phyloP scores from a whole-genome alignment of 1,284 basidiomycete genomes.

The Cystobasidiaceae sp. region DNA sequence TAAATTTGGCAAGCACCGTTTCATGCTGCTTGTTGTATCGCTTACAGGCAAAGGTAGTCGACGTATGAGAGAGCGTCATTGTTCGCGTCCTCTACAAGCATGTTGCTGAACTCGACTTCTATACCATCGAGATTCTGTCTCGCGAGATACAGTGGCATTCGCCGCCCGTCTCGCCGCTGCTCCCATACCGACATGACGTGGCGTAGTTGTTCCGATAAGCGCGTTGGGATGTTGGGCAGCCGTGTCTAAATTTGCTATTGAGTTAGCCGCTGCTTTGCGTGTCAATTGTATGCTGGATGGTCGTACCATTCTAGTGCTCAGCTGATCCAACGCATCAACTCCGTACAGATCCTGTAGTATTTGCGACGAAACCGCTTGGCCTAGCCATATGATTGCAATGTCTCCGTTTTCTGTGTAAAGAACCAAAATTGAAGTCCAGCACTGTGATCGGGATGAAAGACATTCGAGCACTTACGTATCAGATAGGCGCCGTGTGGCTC shows the following conservation, averaged over 20 bases:
- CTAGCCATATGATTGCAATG: constrained; percentile 84
- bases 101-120: constrained; percentile 94
- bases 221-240: constrained; percentile 69
- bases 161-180: constrained; percentile 57
- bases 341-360: constrained; percentile 81
- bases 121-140: constrained; percentile 89
- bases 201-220: constrained; percentile 74
- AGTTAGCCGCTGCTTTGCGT: background rate
- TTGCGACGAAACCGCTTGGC: constrained; percentile 71
- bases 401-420: constrained; percentile 79
- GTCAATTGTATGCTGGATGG: no score
- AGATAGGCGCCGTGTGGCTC: constrained; percentile 84
- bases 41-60: constrained; percentile 52
- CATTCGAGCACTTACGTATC: constrained; percentile 60
- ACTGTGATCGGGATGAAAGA: background rate
- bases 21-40: no score
- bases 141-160: constrained; percentile 68
- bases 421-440: background rate
- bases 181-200: constrained; percentile 73
- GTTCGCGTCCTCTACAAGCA: constrained; percentile 94
- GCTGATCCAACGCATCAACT: constrained; percentile 65
- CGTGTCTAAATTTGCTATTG: constrained; percentile 53
- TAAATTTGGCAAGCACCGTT: background rate
- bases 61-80: constrained; percentile 86
- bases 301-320: constrained; percentile 69